Conservation (phyloP, 106 monocot species). For the Apostasia shenzhenica region DNA sequence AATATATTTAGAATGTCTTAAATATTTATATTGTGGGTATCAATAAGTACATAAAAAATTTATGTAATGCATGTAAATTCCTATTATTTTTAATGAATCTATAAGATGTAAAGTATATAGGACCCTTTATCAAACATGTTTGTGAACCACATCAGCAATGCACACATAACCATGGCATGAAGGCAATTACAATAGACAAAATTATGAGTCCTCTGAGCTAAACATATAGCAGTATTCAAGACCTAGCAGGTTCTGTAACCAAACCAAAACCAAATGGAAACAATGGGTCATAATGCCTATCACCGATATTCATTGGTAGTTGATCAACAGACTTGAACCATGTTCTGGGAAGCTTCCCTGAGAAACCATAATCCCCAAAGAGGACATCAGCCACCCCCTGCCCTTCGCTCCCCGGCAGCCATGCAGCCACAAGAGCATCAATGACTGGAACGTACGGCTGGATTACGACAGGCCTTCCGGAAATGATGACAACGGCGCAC, state of each 20-base stretch:
- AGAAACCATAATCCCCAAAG: conserved; percentile 62
- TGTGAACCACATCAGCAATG: too few species aligned
- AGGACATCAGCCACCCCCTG: conserved; percentile 50
- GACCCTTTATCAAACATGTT: too few species aligned
- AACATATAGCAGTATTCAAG: not conserved
- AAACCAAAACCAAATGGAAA: conserved; percentile 61
- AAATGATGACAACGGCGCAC: conserved; percentile 44
- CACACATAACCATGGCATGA: not conserved
- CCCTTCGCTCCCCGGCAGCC: conserved; percentile 60
- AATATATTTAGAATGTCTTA: too few species aligned
- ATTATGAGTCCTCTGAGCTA: not conserved
- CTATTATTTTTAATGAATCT: too few species aligned
- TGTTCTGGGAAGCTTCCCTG: conserved; percentile 53
- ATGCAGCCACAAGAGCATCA: conserved; percentile 54
- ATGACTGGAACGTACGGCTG: conserved; percentile 26
- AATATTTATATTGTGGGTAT: too few species aligned
- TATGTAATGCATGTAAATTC: too few species aligned
- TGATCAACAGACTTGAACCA: conserved; percentile 66
- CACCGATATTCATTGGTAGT: conserved; percentile 64
- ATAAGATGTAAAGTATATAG: too few species aligned
- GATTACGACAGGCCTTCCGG: conserved; percentile 50
- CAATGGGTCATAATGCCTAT: conserved; percentile 47
- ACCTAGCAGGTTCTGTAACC: conserved; percentile 21
- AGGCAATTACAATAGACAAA: too few species aligned
- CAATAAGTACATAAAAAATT: too few species aligned